Evolutionary conservation across 306 rosid genomes (phyloP), one percentile per base, ranked within the genome.

Genomic region (Cicer pinnatifidum): DNA sequence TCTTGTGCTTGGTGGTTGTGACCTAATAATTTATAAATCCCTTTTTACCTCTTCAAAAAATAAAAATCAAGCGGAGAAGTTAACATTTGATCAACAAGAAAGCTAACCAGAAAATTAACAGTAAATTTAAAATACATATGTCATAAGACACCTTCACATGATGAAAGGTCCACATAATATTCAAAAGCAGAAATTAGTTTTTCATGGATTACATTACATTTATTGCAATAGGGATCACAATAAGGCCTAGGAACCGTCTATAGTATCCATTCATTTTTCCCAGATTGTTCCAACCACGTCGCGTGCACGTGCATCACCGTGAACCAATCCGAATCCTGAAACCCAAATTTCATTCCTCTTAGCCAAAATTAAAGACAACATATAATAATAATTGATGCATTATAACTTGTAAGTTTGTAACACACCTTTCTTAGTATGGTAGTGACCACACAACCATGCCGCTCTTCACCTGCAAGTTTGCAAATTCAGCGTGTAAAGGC

Each of bases 251-350:
- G 73, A 51, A 64, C 60, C 9, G 44, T 47, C 77, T 84, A 90
- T 68, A 89, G 2, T 13, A 72, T 16, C 85, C 84, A 86, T 43
- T 48, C 72, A 72, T 61, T 75, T 77, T 89, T 39, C 59, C 44
- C 75, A 6, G 76, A 63, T 37, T 77, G 84, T 62, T 84, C 82
- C 78, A 68, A 20, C 86, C 85, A 78, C 2, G 96, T 89, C 80
- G 89, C 87, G 50, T 92, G 98, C 65, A 80, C 78, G 60, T 88
- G 96, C 62, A 86, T 23, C 91, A 84, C 89, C 9, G 67, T 85
- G 71, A 70, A 84, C 75, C 83, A 86, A 43, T 77, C 75, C 8
- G 88, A 48, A 69, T 81, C 96, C 98, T 90, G 88, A 84, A 79
- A 82, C 6, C 39, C 78, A 62, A 52, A 61, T 54, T 73, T 48